Evolutionary conservation across 208 protist species (phyloP).

Genomic region (Trypanosomatidae sp.): DNA sequence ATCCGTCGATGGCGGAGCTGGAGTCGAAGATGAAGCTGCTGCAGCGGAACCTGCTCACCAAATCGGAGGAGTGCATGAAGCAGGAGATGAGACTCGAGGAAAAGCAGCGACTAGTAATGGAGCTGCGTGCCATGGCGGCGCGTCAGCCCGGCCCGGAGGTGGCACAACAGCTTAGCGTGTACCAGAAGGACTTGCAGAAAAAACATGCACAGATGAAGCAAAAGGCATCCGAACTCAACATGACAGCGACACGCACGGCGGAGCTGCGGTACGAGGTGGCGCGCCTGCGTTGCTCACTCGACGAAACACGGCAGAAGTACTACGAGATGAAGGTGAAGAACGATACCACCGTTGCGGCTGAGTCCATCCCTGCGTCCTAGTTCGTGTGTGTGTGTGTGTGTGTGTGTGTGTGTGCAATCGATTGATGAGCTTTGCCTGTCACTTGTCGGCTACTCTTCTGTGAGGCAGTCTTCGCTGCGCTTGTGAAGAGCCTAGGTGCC

Average conservation of each 20-base stretch:
- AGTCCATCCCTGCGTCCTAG: not conserved
- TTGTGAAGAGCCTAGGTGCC: not conserved
- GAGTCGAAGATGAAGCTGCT: constrained; percentile 95
- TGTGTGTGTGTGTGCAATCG: not conserved
- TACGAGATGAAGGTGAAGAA: constrained; percentile 93
- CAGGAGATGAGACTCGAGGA: constrained; percentile 95
- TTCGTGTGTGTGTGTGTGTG: not conserved
- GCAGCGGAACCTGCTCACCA: constrained; percentile 96
- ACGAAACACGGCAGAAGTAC: constrained; percentile 94
- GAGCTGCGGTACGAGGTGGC: constrained; percentile 96
- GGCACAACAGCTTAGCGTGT: constrained; percentile 93
- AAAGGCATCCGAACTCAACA: constrained; percentile 89
- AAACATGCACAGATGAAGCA: constrained; percentile 95
- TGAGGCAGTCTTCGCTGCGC: not conserved
- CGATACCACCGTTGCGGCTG: constrained; percentile 11
- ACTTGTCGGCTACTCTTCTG: not conserved
- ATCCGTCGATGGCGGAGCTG: constrained; percentile 93
- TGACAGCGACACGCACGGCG: constrained; percentile 78
- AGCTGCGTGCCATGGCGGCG: constrained; percentile 95
- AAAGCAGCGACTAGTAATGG: constrained; percentile 95
- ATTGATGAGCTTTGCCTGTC: not conserved
- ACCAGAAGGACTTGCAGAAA: constrained; percentile 92
- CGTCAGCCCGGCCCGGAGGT: constrained; percentile 95
- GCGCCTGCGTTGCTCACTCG: constrained; percentile 89
- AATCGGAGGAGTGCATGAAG: constrained; percentile 97